Evolutionary conservation across 75 land plant species (phyloP).

Genomic region (Pinus taeda): DNA sequence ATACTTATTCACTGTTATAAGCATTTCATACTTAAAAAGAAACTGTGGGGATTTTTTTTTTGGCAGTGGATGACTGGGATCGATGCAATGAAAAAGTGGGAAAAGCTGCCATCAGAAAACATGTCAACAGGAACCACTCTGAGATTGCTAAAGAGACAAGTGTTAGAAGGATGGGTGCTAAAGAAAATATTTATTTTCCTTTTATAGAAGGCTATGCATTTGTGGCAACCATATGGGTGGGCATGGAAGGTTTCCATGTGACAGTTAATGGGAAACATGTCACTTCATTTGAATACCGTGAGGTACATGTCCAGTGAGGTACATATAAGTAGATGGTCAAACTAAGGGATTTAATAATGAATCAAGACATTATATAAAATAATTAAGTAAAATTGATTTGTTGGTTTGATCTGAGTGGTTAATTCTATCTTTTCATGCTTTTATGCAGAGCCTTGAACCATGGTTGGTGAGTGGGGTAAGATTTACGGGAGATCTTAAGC

Average conservation of each 20-base stretch:
- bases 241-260: conserved; percentile 88
- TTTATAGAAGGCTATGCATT: conserved; percentile 73
- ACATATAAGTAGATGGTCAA: conserved; percentile 1
- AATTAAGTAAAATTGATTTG: neutral
- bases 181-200: conserved; percentile 74
- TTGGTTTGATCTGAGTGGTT: neutral
- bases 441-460: conserved; percentile 83
- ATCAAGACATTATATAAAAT: neutral
- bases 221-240: conserved; percentile 82
- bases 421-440: neutral
- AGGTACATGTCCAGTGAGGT: conserved; percentile 36
- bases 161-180: conserved; percentile 12
- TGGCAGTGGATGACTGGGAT: conserved; percentile 84
- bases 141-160: conserved; percentile 23
- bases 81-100: conserved; percentile 71
- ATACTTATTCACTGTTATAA: neutral
- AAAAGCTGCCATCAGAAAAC: conserved; percentile 27
- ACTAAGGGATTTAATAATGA: neutral
- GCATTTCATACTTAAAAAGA: neutral
- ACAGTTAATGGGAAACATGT: conserved; percentile 95
- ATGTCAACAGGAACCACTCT: conserved; percentile 2
- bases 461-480: conserved; percentile 84
- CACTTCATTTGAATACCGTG: conserved; percentile 89
- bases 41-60: conserved; percentile 1
- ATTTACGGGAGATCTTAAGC: conserved; percentile 68